These are phyloP conservation scores for Colletotrichum tropicicola DNA, from an alignment of 2,329 filamentous ascomycete species.

Conservation along the genomic window DNA sequence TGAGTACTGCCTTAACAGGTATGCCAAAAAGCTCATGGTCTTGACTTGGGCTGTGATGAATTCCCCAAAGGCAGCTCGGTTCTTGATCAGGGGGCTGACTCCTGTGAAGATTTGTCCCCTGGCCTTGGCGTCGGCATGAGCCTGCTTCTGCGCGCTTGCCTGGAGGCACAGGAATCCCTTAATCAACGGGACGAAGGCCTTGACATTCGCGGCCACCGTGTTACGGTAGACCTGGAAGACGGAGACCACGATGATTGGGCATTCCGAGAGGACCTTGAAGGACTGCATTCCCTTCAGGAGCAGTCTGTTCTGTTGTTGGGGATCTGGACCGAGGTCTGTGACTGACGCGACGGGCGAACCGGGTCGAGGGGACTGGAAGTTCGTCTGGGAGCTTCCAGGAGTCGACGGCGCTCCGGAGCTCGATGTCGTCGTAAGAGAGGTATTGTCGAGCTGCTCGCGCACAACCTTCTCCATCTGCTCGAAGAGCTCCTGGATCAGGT, in stretches of 20 bases:
- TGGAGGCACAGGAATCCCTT: constrained; percentile 89
- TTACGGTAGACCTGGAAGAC: constrained; percentile 93
- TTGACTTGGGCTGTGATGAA: constrained; percentile 99
- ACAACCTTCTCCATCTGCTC: constrained; percentile 94
- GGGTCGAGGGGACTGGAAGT: constrained; percentile 87
- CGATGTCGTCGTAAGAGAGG: constrained; percentile 62
- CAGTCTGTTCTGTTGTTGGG: constrained; percentile 82
- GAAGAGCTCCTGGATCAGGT: constrained; percentile 94
- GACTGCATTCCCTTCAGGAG: constrained; percentile 96
- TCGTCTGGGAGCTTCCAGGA: constrained; percentile 70
- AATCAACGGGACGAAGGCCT: constrained; percentile 91
- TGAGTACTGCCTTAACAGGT: constrained; percentile 87
- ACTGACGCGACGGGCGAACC: constrained; percentile 88
- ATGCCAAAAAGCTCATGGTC: constrained; percentile 98
- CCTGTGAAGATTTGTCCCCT: constrained; percentile 88
- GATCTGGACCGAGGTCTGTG: constrained; percentile 81
- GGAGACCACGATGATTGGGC: constrained; percentile 97
- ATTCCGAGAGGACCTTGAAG: constrained; percentile 98
- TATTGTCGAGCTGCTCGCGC: constrained; percentile 91
- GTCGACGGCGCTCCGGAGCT: constrained; percentile 71
- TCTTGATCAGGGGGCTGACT: constrained; percentile 92
- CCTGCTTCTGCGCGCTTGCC: constrained; percentile 91
- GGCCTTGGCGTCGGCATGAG: constrained; percentile 84
- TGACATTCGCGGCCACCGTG: constrained; percentile 85
- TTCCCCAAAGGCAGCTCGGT: constrained; percentile 92